Base-by-base conservation (phyloP, 805 yeast genomes). In the Teunomyces funiuensis region DNA sequence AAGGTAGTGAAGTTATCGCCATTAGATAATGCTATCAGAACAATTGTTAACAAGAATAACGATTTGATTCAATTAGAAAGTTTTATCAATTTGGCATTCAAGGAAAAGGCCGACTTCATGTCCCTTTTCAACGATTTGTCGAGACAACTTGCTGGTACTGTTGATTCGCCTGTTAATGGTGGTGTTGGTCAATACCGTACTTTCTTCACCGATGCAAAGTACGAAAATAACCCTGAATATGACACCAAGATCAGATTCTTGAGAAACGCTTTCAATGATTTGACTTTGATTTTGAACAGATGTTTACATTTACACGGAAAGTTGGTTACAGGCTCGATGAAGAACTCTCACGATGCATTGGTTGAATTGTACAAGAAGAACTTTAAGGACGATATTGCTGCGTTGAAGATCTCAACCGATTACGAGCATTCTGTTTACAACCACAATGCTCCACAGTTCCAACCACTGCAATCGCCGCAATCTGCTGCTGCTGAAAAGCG, bases 151-250 rank as follows among this genome's bases (percentile, higher is more conserved):
- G 77, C 88, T 2, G 96, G 96, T 31, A 86, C 96, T 0, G 90
- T 89, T 41, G 95, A 88, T 58, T 80, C 96, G 0, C 96, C 96
- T 3, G 91, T 88, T 5, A 88, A 88, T 58, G 97, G 97, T 26
- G 97, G 97, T 43, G 86, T 88, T 48, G 86, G 88, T 2, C 88
- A 85, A 57, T 88, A 85, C 63, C 73, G 90, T 41, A 76, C 76
- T 2, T 87, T 88, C 57, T 78, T 85, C 56, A 61, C 60, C 27
- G 74, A 71, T 37, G 50, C 61, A 1, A 59, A 60, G 38, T 63
- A 63, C 40, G 61, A 54, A 22, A 67, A 61, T 5, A 61, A 59
- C 43, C 62, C 60, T 6, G 64, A 60, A 18, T 58, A 65, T 39
- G 54, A 53, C 3, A 53, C 57, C 18, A 59, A 59, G 37, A 48